Percentiles rank a stretch among this genome's conserved stretches.
These are phyloP conservation scores for Ophiobolus disseminans DNA, from an alignment of 2,329 filamentous ascomycete genomes.

Conservation along the genomic window DNA sequence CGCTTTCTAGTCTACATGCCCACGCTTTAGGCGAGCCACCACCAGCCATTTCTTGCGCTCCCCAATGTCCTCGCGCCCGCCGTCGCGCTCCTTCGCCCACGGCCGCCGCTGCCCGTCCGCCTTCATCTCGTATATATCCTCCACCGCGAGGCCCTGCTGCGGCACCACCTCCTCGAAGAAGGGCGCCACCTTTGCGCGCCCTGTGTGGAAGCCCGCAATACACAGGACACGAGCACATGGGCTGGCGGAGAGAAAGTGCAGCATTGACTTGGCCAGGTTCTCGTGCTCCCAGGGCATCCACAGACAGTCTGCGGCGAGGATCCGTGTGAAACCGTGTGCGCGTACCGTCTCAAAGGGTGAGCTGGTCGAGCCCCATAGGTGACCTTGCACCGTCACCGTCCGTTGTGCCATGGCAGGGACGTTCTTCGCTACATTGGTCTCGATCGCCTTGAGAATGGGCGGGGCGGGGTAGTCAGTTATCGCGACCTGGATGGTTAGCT, in stretches of 20 bases:
- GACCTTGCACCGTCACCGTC: conserved; percentile 61
- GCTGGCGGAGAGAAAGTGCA: conserved; percentile 63
- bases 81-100: conserved; percentile 64
- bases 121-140: conserved; percentile 73
- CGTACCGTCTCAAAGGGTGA: conserved; percentile 49
- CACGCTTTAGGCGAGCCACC: conserved; percentile 55
- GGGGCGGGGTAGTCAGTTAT: conserved; percentile 73
- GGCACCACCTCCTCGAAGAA: conserved; percentile 68
- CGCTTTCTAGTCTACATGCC: too few species aligned
- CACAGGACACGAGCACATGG: conserved; percentile 64
- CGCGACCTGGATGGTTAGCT: conserved; percentile 52
- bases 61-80: conserved; percentile 66
- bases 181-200: conserved; percentile 67
- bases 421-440: conserved; percentile 64
- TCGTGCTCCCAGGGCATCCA: conserved; percentile 78
- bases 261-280: conserved; percentile 69
- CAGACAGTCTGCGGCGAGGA: conserved; percentile 75
- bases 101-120: conserved; percentile 67
- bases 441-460: conserved; percentile 65
- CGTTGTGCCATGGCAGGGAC: conserved; percentile 47
- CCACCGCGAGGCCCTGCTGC: conserved; percentile 62
- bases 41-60: conserved; percentile 75
- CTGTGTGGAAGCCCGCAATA: conserved; percentile 77
- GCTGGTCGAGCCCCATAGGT: conserved; percentile 68
- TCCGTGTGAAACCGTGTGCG: conserved; percentile 61